phyloP scores from a whole-genome alignment of 768 basidiomycete species.

The Boletus subparvulus region DNA sequence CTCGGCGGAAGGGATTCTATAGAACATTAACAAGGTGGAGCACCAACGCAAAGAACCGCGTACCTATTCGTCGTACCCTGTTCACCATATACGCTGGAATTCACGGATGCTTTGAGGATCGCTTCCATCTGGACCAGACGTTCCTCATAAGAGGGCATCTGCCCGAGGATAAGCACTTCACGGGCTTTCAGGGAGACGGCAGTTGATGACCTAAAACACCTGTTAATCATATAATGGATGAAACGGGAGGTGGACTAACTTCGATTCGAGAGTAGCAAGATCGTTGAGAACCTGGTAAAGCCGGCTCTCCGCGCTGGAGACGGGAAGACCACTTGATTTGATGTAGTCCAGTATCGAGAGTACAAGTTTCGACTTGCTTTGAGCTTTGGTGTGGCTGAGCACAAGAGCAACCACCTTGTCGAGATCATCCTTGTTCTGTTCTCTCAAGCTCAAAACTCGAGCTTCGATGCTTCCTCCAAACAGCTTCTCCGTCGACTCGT shows the following conservation, averaged over 20 bases:
- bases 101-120: slow-evolving; percentile 85
- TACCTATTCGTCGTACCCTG: slow-evolving; percentile 62
- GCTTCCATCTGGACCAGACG: slow-evolving; percentile 92
- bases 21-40: slow-evolving; percentile 2
- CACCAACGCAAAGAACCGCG: slow-evolving; percentile 7
- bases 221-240: slow-evolving; percentile 3
- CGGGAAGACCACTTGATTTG: slow-evolving; percentile 74
- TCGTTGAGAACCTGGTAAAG: slow-evolving; percentile 77
- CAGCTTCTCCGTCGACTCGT: slow-evolving; percentile 84
- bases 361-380: slow-evolving; percentile 87
- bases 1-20: slow-evolving; percentile 79
- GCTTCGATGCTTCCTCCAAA: slow-evolving; percentile 96
- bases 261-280: slow-evolving; percentile 85
- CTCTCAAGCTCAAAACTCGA: slow-evolving; percentile 84
- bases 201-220: slow-evolving; percentile 69
- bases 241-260: slow-evolving; percentile 46
- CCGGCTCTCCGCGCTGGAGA: slow-evolving; percentile 70
- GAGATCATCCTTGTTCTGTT: slow-evolving; percentile 88
- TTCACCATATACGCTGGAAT: slow-evolving; percentile 89
- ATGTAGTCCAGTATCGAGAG: slow-evolving; percentile 86
- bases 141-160: slow-evolving; percentile 97
- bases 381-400: slow-evolving; percentile 93
- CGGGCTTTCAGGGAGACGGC: slow-evolving; percentile 92
- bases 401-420: slow-evolving; percentile 86
- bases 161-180: slow-evolving; percentile 93